Evolutionary conservation across 805 yeast genomes (phyloP).

Genomic region (Jamesozyma piceae): DNA sequence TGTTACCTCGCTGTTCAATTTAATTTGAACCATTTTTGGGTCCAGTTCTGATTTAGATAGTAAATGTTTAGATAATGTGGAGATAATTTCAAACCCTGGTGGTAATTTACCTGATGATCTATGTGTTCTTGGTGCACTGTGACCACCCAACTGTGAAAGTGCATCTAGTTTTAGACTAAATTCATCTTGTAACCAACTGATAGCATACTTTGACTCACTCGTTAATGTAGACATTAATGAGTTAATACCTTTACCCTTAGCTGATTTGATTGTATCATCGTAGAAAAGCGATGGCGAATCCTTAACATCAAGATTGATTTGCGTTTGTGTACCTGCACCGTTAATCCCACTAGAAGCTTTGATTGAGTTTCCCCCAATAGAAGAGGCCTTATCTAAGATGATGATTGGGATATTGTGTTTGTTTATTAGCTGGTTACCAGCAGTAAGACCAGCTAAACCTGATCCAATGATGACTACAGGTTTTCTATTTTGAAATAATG

Average conservation of each 20-base stretch:
- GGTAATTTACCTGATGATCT: slow-evolving; percentile 54
- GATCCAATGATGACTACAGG: slow-evolving; percentile 45
- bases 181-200: slow-evolving; percentile 62
- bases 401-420: slow-evolving; percentile 35
- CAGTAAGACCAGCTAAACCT: slow-evolving; percentile 48
- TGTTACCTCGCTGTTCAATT: slow-evolving; percentile 33
- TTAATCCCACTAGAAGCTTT: slow-evolving; percentile 59
- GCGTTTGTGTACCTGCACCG: slow-evolving; percentile 62
- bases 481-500: neutral
- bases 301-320: slow-evolving; percentile 37
- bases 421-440: slow-evolving; percentile 33
- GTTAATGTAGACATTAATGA: slow-evolving; percentile 51
- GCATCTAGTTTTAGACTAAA: slow-evolving; percentile 54
- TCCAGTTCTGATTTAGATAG: slow-evolving; percentile 24
- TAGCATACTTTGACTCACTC: slow-evolving; percentile 53
- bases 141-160: slow-evolving; percentile 77
- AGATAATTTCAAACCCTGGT: slow-evolving; percentile 51
- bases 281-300: slow-evolving; percentile 56
- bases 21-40: slow-evolving; percentile 28
- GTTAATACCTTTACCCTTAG: slow-evolving; percentile 52
- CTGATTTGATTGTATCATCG: slow-evolving; percentile 59
- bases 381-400: slow-evolving; percentile 40
- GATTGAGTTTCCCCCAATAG: slow-evolving; percentile 50
- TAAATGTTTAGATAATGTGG: slow-evolving; percentile 35
- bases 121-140: slow-evolving; percentile 71